Evolutionary conservation across 495 filamentous ascomycete species (phyloP), one percentile per base, ranked within the genome.

Genomic region (Aspergillus funiculosus): DNA sequence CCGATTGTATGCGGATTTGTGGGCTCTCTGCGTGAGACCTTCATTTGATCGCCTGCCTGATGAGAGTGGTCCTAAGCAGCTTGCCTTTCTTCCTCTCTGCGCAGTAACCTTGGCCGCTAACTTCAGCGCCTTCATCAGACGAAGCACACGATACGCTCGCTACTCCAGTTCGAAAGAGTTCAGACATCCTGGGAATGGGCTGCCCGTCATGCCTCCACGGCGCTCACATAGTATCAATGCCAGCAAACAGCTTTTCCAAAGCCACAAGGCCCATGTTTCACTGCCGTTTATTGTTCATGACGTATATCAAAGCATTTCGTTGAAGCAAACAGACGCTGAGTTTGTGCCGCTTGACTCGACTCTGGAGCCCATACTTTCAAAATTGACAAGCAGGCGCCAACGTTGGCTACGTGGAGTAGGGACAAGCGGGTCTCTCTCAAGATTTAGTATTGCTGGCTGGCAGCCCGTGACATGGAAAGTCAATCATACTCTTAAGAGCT

Each of bases 51-150:
- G 25, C 2, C 29, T 36, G 1, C 4, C 15, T 9, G 20, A 14
- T 18, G 24, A 17, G 6, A 39, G 25, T 1, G 11, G 37, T 26
- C 31, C 30, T 18, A 24, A 36, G 17, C 36, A 45, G 22, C 32
- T 64, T 30, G 59, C 43, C 17, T 66, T 66, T 40, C 45, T 66
- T 31, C 62, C 62, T 6, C 51, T 66, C 11, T 66, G 62, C 31
- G 54, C 60, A 11, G 52, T 66, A 13, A 66, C 62, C 0, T 26
- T 63, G 24, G 62, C 58, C 28, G 52, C 58, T 17, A 63, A 66
- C 22, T 63, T 54, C 30, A 52, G 50, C 26, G 41, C 52, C 1
- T 66, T 66, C 40, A 24, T 40, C 10, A 35, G 47, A 21, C 48
- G 62, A 29, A 58, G 52, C 32, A 36, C 34, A 1, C 31, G 21